Evolutionary conservation across 2,329 filamentous ascomycete genomes (phyloP).

Genomic region (Verruconis gallopava): DNA sequence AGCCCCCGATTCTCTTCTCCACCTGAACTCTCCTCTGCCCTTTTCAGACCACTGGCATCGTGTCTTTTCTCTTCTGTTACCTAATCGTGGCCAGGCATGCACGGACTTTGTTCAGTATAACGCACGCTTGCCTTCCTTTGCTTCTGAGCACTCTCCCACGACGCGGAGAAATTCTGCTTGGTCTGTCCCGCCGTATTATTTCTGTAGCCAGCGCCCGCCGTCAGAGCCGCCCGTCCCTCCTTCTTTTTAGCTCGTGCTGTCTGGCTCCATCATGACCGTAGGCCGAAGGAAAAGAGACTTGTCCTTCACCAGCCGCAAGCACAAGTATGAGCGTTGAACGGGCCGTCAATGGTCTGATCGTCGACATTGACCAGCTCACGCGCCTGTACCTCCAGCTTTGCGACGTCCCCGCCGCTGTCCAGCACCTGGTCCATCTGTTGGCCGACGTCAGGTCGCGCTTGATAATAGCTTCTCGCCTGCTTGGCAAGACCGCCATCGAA

Average conservation of each 20-base stretch:
- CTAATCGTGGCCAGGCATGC: no score
- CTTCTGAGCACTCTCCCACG: no score
- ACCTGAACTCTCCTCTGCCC: no score
- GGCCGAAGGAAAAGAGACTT: not conserved
- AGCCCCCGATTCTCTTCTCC: no score
- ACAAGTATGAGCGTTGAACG: conserved; percentile 7
- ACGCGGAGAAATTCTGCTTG: no score
- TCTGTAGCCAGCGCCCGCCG: no score
- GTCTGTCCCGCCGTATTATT: no score
- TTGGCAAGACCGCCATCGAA: not conserved
- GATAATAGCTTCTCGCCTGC: not conserved
- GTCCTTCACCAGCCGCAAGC: not conserved
- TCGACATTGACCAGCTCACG: conserved; percentile 8
- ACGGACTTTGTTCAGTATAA: no score
- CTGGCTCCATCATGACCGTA: not conserved
- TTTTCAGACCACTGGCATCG: no score
- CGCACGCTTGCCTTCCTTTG: no score
- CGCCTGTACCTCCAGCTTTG: conserved; percentile 3
- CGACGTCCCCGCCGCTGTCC: conserved; percentile 5
- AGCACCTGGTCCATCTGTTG: conserved; percentile 1
- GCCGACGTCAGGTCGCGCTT: conserved; percentile 1
- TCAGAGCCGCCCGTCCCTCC: no score
- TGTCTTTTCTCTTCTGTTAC: no score
- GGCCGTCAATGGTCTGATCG: conserved; percentile 4
- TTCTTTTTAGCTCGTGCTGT: not conserved